phyloP scores from a whole-genome alignment of 306 rosid genomes.

The Urtica urens region DNA sequence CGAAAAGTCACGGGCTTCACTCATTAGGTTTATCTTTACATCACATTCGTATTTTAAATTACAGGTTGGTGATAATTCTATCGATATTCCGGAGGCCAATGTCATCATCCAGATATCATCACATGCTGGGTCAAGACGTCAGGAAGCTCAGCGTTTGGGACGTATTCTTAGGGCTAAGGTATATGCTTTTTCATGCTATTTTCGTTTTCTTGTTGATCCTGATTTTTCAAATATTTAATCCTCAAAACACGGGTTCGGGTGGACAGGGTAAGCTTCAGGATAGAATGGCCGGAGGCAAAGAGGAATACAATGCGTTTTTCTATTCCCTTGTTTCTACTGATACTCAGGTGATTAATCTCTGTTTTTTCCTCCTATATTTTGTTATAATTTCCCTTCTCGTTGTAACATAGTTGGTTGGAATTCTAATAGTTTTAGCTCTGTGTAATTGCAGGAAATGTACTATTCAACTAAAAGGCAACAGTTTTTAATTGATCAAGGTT shows the following conservation, averaged over 20 bases:
- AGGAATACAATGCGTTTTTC: constrained; percentile 93
- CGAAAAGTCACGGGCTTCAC: no score
- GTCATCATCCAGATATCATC: constrained; percentile 96
- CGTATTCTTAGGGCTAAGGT: constrained; percentile 99
- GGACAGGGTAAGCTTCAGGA: constrained; percentile 87
- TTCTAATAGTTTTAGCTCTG: no score
- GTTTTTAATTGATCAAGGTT: constrained; percentile 97
- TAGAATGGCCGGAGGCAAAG: constrained; percentile 98
- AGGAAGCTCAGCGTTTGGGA: constrained; percentile 97
- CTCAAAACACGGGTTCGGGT: no score
- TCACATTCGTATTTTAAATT: constrained; percentile 4
- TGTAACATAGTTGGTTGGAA: no score
- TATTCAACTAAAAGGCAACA: constrained; percentile 95
- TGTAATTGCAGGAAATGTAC: constrained; percentile 81
- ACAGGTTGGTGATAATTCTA: constrained; percentile 97
- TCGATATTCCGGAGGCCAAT: constrained; percentile 95
- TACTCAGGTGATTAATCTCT: constrained; percentile 57
- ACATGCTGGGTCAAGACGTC: constrained; percentile 99
- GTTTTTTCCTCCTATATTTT: not conserved
- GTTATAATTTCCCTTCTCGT: no score
- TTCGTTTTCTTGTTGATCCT: not conserved
- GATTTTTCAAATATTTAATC: no score
- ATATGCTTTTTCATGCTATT: constrained; percentile 88
- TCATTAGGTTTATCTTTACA: no score
- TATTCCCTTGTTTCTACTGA: constrained; percentile 97